Evolutionary conservation across 2,329 filamentous ascomycete species (phyloP), one percentile per base, ranked within the genome.

Genomic region (Davidsoniella australis): DNA sequence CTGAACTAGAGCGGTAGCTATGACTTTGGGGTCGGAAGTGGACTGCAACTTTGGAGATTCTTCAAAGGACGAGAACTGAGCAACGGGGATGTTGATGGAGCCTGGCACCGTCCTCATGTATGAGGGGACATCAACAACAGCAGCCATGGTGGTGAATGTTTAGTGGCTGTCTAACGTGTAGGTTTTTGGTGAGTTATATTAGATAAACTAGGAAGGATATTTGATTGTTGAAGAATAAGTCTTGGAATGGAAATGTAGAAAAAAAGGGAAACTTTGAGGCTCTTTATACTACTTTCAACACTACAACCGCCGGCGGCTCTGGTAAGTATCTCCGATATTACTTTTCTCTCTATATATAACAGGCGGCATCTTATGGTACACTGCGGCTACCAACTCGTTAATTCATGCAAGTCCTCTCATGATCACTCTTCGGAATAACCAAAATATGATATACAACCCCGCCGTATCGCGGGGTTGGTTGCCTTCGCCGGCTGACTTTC

Each of bases 41-140:
- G 59, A 46, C 16, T 39, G 39, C 5, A 41, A 8, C 10, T 33
- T 36, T 3, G 20, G 23, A 14, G 20, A 9, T 3, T 36, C 18
- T 9, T 33, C n/a, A 20, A 42, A 18, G 12, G 41, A 18, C 14
- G 29, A 46, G 45, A 71, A 68, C 20, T 63, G 58, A n/a, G 66
- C 68, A 2, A 71, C 57, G 2, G 62, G 58, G 39, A 75, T 65
- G 57, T 78, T 77, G 58, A 71, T 59, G 0, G 75, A 79, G 47
- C 75, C 76, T 0, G 71, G 67, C 5, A 62, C 57, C 23, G 55
- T 55, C 44, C 61, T 54, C 43, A 59, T 57, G 38, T 57, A 54
- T 2, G 60, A 62, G 4, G 60, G 60, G 10, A 54, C 49, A 10
- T 44, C 18, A 16, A 39, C 41, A 4, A 10, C 26, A 9, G 45